A percentile compares a stretch with the other conserved stretches of the same genome.
Conservation (phyloP, 768 basidiomycete genomes). For the Pisolithus marmoratus region DNA sequence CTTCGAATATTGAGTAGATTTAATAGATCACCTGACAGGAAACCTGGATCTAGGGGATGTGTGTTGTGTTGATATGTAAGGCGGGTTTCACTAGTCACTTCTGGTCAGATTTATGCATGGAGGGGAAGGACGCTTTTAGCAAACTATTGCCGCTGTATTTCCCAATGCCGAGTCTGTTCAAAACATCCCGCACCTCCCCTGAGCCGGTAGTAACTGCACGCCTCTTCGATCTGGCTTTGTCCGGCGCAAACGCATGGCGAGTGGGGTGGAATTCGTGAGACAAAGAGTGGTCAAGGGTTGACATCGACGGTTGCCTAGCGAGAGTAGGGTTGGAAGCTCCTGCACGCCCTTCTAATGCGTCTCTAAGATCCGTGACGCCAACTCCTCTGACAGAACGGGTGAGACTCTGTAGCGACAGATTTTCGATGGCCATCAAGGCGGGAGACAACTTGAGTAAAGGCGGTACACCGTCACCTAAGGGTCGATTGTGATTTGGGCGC, state of each 20-base stretch:
- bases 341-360: constrained; percentile 81
- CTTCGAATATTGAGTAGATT: not conserved
- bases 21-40: not conserved
- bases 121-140: constrained; percentile 68
- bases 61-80: not conserved
- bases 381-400: constrained; percentile 73
- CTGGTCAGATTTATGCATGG: constrained; percentile 41
- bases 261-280: constrained; percentile 37
- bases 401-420: constrained; percentile 81
- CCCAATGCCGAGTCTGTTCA: constrained; percentile 79
- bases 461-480: constrained; percentile 63
- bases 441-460: constrained; percentile 79
- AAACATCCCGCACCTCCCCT: constrained; percentile 73
- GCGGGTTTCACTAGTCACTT: constrained; percentile 29
- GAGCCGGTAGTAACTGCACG: constrained; percentile 44
- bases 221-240: constrained; percentile 53
- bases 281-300: constrained; percentile 67
- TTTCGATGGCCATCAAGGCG: constrained; percentile 86
- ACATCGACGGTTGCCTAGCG: constrained; percentile 63
- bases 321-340: constrained; percentile 78
- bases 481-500: constrained; percentile 47
- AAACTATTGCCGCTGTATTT: constrained; percentile 56
- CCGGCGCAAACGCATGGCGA: constrained; percentile 42
- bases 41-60: not conserved
- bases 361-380: constrained; percentile 83